These are phyloP conservation scores for Artemisia argyi DNA, from an alignment of 129 eudicot genomes.

Conservation along the genomic window DNA sequence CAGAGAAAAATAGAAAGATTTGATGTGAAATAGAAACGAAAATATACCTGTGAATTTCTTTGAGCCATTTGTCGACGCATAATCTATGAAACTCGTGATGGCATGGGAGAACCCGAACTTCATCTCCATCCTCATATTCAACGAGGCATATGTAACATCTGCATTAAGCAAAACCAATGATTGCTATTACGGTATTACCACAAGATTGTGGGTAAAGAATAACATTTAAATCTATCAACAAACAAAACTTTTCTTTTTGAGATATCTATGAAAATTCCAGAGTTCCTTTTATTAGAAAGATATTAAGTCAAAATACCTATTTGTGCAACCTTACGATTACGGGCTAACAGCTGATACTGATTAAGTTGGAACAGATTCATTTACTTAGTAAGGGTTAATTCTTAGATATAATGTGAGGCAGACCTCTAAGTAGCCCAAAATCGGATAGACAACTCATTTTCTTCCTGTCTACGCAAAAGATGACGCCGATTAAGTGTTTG, in stretches of 20 bases:
- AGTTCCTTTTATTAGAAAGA: background rate
- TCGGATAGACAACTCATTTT: no score
- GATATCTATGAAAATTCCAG: no score
- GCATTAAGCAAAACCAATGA: conserved; percentile 14
- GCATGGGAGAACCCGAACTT: conserved; percentile 77
- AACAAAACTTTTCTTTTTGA: no score
- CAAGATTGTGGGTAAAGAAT: conserved; percentile 6
- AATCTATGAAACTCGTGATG: conserved; percentile 85
- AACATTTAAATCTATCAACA: background rate
- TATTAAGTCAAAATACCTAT: no score
- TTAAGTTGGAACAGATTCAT: no score
- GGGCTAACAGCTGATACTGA: no score
- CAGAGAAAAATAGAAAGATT: background rate
- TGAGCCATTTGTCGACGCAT: conserved; percentile 96
- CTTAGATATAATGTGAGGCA: no score
- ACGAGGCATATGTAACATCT: conserved; percentile 97
- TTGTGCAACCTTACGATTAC: no score
- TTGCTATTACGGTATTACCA: background rate
- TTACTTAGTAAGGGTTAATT: no score
- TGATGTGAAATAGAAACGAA: background rate
- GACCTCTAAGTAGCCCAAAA: no score
- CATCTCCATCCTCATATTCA: conserved; percentile 94
- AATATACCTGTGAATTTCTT: conserved; percentile 88
- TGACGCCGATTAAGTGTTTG: no score
- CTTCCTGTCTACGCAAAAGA: no score